Evolutionary conservation across 2,329 filamentous ascomycete genomes (phyloP), one percentile per base, ranked within the genome.

Genomic region (Curvularia sp.): DNA sequence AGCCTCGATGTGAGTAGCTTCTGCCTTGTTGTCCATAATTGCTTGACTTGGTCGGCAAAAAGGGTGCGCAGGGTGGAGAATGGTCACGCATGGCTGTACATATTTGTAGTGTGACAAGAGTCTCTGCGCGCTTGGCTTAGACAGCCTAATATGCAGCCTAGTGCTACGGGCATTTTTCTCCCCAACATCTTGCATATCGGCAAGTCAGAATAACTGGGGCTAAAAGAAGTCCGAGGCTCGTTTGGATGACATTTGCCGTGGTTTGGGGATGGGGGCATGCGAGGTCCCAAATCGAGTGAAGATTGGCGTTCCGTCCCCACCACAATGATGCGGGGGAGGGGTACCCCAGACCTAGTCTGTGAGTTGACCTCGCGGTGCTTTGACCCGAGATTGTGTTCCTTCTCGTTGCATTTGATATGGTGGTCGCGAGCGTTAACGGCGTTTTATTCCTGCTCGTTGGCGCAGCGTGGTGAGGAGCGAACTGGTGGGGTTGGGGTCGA

Each of bases 21-120:
- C 55, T 21, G 62, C 49, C 28, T 73, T 73, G 8, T 46, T 53
- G 3, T 67, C 60, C 68, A 72, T 73, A 18, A 12, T 42, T 32
- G 21, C 13, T 38, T 13, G 13, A 19, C 30, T 50, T 38, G 19
- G 27, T 15, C 3, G 8, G 41, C 2, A 28, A 34, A 12, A 38
- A 23, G 27, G 32, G 25, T 10, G 5, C 15, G 46, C 19, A 25
- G 15, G 36, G 19, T 45, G 23, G 41, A 15, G 21, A 28, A 12
- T 19, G 21, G 41, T 5, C 23, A 23, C 8, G 36, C 23, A 54
- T 43, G 28, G 21, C 15, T 32, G 10, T 12, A n/a, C 19, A 38
- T 51, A 50, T 55, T 21, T 10, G 21, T 43, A 45, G 48, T 45
- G 49, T 43, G 41, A 55, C 25, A 46, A 5, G 43, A 52, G 27